Evolutionary conservation across 179 eudicot species (phyloP).

Genomic region (Beta lomatogona): DNA sequence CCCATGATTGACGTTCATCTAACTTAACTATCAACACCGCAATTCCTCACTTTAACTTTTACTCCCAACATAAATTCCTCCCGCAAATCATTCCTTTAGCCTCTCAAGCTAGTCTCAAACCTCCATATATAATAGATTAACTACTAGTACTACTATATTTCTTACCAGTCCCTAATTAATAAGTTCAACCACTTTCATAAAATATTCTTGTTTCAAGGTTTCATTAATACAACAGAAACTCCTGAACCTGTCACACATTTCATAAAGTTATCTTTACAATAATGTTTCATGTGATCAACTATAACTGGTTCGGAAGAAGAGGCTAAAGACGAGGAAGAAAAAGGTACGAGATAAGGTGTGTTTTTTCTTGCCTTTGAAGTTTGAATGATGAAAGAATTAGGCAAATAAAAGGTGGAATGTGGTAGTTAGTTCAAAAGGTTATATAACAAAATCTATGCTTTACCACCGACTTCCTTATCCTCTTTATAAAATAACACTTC

Average conservation of each 20-base stretch:
- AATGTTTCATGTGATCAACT: slow-evolving; percentile 14
- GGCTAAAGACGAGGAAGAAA: background rate
- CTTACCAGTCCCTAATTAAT: too few species aligned
- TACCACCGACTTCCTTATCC: background rate
- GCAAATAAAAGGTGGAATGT: background rate
- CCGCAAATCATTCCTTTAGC: background rate
- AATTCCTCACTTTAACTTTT: background rate
- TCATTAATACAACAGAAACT: background rate
- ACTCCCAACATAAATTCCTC: background rate
- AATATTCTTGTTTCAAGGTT: background rate
- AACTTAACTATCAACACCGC: background rate
- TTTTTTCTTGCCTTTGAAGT: background rate
- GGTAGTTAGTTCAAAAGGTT: background rate
- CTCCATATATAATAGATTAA: too few species aligned
- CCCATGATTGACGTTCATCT: slow-evolving; percentile 28
- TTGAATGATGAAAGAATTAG: background rate
- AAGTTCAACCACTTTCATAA: too few species aligned
- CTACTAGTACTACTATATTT: too few species aligned
- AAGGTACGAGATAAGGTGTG: background rate
- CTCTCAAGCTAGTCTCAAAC: background rate
- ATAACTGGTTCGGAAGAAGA: background rate
- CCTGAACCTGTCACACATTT: slow-evolving; percentile 6
- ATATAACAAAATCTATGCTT: slow-evolving; percentile 5
- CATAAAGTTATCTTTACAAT: background rate
- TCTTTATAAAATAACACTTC: background rate